Evolutionary conservation across 1,284 basidiomycete species (phyloP), one percentile per base, ranked within the genome.

Genomic region (Ganoderma resinaceum): DNA sequence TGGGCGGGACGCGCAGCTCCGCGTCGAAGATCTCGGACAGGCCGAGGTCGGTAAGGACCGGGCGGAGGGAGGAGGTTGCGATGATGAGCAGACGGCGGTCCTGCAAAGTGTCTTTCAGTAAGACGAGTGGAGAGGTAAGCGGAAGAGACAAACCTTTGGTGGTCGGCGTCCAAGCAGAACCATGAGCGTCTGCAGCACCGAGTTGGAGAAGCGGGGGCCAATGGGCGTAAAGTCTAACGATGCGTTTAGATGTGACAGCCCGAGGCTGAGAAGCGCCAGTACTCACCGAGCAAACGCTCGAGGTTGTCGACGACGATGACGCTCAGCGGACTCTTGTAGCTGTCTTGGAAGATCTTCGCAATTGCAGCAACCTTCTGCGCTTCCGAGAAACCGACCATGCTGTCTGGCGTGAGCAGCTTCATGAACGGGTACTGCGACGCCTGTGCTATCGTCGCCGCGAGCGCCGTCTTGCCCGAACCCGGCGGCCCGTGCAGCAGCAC

Each of bases 291-390:
- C 67, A 98, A 82, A 49, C 96, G 89, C 80, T 98, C 96, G 69
- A 98, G 86, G 74, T 91, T 95, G 77, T 99, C 98, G n/a, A 99
- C 92, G 16, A 99, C 96, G 68, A 99, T 91, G 14, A 99, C 95
- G 78, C 96, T 98, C 74, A 98, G 78, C 3, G 97, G 97, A 84
- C 94, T 96, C 87, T 99, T 99, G 84, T 99, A 98, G 73, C 95
- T 96, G 82, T 99, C 98, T 70, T 89, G 87, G 81, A 99, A 99
- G 12, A 97, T 89, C 82, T 98, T 99, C 81, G 91, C 95, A 76
- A 99, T 94, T 9, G 96, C 90, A 2, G 91, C 86, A 65, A 99
- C 93, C 84, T 99, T 99, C 78, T 96, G 95, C 16, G 86, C 80
- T 78, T 99, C 98, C 31, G 90, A 90, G 82, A 91, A 97, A 9